These are phyloP conservation scores for Fusarium sp. DNA, from an alignment of 2,329 filamentous ascomycete genomes.

Conservation along the genomic window DNA sequence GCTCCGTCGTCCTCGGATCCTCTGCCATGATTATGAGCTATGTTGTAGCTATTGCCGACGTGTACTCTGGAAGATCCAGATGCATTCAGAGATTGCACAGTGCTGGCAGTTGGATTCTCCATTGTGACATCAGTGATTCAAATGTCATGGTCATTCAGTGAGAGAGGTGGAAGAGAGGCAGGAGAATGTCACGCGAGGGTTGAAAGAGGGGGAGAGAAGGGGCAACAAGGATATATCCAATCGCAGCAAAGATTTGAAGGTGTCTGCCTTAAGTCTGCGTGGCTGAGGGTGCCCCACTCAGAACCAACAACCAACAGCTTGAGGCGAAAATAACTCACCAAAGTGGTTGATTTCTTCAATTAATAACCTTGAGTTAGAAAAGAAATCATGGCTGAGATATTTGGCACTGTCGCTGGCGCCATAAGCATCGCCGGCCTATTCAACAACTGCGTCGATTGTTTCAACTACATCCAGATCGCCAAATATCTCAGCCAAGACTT, in stretches of 20 bases:
- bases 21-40: neutral
- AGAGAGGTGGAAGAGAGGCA: neutral
- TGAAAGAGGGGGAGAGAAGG: neutral
- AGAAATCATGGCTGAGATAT: slow-evolving; percentile 5
- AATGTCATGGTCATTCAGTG: rapidly evolving
- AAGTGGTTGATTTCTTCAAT: rapidly evolving
- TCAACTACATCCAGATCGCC: slow-evolving; percentile 54
- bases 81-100: neutral
- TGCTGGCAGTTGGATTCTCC: rapidly evolving
- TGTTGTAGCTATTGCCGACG: neutral
- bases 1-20: rapidly evolving
- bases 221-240: neutral
- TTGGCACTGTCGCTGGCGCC: slow-evolving; percentile 43
- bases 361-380: neutral
- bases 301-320: neutral
- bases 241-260: rapidly evolving
- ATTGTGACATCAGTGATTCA: rapidly evolving
- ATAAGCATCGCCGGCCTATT: slow-evolving; percentile 51
- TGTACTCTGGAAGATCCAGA: neutral
- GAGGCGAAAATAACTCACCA: neutral
- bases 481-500: slow-evolving; percentile 49
- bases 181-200: rapidly evolving
- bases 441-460: slow-evolving; percentile 52
- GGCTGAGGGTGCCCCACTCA: neutral
- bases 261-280: neutral